Evolutionary conservation across 352 stramenopile species (phyloP).

Genomic region (Globisporangium polare): DNA sequence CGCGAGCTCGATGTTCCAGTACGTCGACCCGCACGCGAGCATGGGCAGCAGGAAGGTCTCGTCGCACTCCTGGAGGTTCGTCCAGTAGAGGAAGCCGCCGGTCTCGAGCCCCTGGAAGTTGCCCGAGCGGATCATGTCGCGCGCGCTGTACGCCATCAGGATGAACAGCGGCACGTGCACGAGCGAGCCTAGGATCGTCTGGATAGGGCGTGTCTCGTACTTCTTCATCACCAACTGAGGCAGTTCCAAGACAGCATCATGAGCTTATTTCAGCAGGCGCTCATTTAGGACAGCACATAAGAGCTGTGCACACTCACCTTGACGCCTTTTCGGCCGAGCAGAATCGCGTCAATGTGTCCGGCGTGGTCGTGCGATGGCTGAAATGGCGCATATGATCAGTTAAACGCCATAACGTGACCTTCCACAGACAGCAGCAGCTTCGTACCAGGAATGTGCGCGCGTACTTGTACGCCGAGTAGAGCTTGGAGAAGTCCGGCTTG

Average conservation of each 20-base stretch:
- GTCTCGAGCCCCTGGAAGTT: slow-evolving; percentile 57
- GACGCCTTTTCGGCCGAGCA: slow-evolving; percentile 42
- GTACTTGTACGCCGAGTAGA: slow-evolving; percentile 75
- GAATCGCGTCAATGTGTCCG: slow-evolving; percentile 44
- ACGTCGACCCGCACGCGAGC: slow-evolving; percentile 52
- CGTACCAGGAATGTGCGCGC: slow-evolving; percentile 61
- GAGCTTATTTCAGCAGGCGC: background rate
- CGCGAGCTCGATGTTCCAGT: slow-evolving; percentile 58
- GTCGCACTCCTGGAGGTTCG: slow-evolving; percentile 62
- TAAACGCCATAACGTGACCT: too few relatives aligned
- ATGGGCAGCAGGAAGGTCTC: slow-evolving; percentile 55
- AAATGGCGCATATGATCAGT: too few relatives aligned
- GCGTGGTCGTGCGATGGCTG: slow-evolving; percentile 38
- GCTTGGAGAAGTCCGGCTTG: slow-evolving; percentile 50
- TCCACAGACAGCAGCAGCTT: too few relatives aligned
- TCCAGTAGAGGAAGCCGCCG: slow-evolving; percentile 60
- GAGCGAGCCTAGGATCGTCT: slow-evolving; percentile 58
- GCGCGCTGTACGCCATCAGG: slow-evolving; percentile 69
- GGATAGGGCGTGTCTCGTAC: slow-evolving; percentile 64
- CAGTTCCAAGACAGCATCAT: background rate
- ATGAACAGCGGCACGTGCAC: slow-evolving; percentile 73
- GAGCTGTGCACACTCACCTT: slow-evolving; percentile 19
- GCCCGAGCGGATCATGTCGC: slow-evolving; percentile 72
- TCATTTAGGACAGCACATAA: background rate
- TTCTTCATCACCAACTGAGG: slow-evolving; percentile 65